phyloP scores from a whole-genome alignment of 1,284 basidiomycete species.

The Ganoderma lucidum region DNA sequence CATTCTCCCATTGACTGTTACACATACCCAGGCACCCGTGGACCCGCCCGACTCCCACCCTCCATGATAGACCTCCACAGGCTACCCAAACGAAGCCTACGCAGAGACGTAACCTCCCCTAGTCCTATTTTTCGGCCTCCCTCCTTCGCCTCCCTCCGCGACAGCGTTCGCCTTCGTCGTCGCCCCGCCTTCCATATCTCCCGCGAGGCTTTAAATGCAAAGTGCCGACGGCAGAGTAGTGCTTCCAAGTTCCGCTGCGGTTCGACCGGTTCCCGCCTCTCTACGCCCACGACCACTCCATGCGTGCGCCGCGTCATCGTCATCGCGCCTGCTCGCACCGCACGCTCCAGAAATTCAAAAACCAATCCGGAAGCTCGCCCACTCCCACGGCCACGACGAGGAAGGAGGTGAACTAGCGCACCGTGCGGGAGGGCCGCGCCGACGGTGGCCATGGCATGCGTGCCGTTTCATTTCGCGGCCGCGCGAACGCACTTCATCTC shows the following conservation, averaged over 20 bases:
- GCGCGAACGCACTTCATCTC: conserved; percentile 22
- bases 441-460: conserved; percentile 17
- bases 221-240: conserved; percentile 2
- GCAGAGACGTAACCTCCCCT: conserved; percentile 7
- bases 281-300: conserved; percentile 6
- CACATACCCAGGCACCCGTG: conserved; percentile 27
- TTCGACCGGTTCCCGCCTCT: conserved; percentile 3
- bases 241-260: conserved; percentile 8
- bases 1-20: conserved; percentile 22
- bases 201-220: conserved; percentile 9
- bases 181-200: conserved; percentile 6
- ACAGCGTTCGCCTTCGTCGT: not conserved
- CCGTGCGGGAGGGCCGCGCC: not conserved
- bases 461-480: conserved; percentile 5
- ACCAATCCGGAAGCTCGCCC: not conserved
- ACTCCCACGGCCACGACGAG: conserved; percentile 18
- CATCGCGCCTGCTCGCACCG: conserved; percentile 11
- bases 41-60: conserved; percentile 25
- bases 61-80: conserved; percentile 22
- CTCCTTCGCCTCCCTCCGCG: conserved; percentile 6
- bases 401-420: not conserved
- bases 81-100: conserved; percentile 8
- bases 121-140: conserved; percentile 10
- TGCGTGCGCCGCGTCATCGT: conserved; percentile 8
- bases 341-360: conserved; percentile 14